Evolutionary conservation across 768 basidiomycete species (phyloP), one percentile per base, ranked within the genome.

Genomic region (Amanita thiersii): DNA sequence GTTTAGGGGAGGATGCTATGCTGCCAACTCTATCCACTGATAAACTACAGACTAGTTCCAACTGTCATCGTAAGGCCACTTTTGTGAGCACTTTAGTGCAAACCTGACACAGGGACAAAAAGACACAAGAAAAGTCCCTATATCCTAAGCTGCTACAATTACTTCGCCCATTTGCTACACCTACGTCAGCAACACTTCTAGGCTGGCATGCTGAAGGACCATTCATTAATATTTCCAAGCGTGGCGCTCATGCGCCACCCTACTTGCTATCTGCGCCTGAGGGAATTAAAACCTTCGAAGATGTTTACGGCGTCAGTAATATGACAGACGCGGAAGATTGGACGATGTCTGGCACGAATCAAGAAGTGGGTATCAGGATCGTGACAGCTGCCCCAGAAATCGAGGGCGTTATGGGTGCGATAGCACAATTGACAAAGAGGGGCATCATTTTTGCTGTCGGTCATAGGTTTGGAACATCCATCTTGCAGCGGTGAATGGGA

Each of bases 161-260:
- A 12, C 69, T 91, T 19, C 72, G 72, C 25, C 86, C 87, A 1
- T 78, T 77, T 53, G 74, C 78, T 10, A 72, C 76, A 10, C 64
- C 75, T 0, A 65, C 50, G 7, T 82, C 81, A 7, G 88, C 90
- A 0, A 80, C 75, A 24, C 58, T 90, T 2, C 73, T 93, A 9
- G 91, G 91, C 19, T 93, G 86, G 82, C 91, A 94, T 50, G 86
- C 75, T 19, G 91, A 94, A 60, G 91, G 91, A 0, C 90, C 91
- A 0, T 93, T 92, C 65, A 70, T 92, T 31, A 81, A 88, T 41
- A 62, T 77, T 29, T 70, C 72, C n/a, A 90, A 90, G 57, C 79
- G 84, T 32, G 91, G 91, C 2, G 87, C 86, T 2, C 91, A 94
- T 56, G 72, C 83, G 1, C 74, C 77, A 2, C 65, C 75, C 2